These are phyloP conservation scores for bread wheat (Triticum aestivum) DNA, from an alignment of 176 grass and related monocot species.

Conservation along the genomic window DNA sequence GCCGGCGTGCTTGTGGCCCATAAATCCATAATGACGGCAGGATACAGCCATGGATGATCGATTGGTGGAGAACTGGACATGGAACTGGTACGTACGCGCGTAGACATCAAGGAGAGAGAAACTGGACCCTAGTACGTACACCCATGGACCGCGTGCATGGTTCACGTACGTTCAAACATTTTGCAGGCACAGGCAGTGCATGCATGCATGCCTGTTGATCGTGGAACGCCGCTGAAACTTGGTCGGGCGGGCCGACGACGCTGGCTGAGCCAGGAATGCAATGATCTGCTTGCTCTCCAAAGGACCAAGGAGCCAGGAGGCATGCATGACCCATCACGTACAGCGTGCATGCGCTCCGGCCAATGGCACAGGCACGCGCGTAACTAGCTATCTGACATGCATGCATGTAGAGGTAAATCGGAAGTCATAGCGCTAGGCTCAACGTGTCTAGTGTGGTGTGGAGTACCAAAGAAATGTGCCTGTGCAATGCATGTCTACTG, in stretches of 20 bases:
- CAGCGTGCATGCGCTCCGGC: neutral
- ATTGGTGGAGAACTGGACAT: neutral
- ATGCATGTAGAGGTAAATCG: neutral
- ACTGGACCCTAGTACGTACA: too few species aligned
- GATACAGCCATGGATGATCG: neutral
- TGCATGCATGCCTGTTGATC: neutral
- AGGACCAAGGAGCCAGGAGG: neutral
- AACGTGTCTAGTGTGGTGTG: neutral
- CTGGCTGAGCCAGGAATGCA: neutral
- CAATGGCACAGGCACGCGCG: neutral
- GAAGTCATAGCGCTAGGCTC: neutral
- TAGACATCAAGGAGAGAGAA: neutral
- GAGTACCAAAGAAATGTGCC: too few species aligned
- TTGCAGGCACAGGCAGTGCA: neutral
- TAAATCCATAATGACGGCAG: neutral
- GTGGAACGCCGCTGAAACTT: neutral
- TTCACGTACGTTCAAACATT: neutral
- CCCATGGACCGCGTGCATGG: neutral
- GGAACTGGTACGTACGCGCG: neutral
- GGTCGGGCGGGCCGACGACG: neutral
- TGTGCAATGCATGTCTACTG: neutral
- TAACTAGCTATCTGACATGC: neutral
- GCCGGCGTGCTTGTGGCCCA: neutral
- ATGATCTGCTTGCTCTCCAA: neutral
- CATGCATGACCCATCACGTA: conserved; percentile 19